Conservation (phyloP, 2,329 filamentous ascomycete genomes). For the Monosporascus cannonballus region DNA sequence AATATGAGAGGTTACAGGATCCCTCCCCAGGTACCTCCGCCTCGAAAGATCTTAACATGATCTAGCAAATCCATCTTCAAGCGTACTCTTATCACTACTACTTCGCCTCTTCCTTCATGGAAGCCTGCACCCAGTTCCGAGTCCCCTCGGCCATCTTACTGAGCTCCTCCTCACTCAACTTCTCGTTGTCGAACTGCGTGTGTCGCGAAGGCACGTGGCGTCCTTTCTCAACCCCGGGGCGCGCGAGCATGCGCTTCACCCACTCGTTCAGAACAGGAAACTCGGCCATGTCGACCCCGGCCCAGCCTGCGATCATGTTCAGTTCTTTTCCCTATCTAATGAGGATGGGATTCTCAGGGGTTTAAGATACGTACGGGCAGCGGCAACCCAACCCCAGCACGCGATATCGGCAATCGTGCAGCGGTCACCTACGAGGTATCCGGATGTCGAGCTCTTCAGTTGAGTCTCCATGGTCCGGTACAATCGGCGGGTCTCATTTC, state of each 20-base stretch:
- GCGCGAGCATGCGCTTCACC: slow-evolving; percentile 63
- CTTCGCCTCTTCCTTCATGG: slow-evolving; percentile 63
- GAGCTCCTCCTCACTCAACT: slow-evolving; percentile 43
- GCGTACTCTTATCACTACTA: slow-evolving; percentile 13
- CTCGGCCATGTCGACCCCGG: slow-evolving; percentile 63
- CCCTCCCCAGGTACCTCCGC: too few relatives aligned
- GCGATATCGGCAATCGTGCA: slow-evolving; percentile 74
- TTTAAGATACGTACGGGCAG: slow-evolving; percentile 33
- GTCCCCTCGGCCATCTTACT: slow-evolving; percentile 48
- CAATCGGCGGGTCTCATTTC: slow-evolving; percentile 76
- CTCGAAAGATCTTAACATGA: too few relatives aligned
- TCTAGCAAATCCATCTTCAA: not conserved
- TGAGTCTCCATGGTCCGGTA: slow-evolving; percentile 73
- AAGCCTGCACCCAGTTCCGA: slow-evolving; percentile 60
- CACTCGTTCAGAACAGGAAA: slow-evolving; percentile 74
- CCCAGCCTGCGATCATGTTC: slow-evolving; percentile 38
- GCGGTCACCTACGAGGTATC: slow-evolving; percentile 61
- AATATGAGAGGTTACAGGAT: too few relatives aligned
- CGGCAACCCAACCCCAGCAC: slow-evolving; percentile 71
- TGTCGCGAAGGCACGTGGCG: slow-evolving; percentile 64
- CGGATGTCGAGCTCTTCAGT: slow-evolving; percentile 49
- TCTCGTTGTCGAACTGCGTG: slow-evolving; percentile 47
- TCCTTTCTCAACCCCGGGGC: slow-evolving; percentile 70
- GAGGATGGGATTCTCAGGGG: not conserved
- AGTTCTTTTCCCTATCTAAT: slow-evolving; percentile 1